Conservation (phyloP, 768 basidiomycete genomes). For the Termitomyces eurrhizus region DNA sequence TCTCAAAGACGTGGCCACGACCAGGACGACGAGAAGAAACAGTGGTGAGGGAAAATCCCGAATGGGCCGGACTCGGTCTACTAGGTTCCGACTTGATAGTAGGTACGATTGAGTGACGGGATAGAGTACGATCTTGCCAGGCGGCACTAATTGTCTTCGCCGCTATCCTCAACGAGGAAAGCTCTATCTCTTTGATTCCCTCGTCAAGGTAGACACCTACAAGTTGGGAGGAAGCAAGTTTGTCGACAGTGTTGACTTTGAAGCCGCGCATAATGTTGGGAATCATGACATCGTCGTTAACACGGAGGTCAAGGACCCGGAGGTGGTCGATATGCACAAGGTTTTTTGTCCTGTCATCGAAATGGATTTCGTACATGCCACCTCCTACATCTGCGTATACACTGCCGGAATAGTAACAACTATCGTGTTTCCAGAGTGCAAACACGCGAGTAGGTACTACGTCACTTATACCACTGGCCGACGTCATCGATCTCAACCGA, state of each 20-base stretch:
- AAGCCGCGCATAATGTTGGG: slow-evolving; percentile 26
- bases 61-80: slow-evolving; percentile 44
- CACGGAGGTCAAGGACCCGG: slow-evolving; percentile 44
- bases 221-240: slow-evolving; percentile 23
- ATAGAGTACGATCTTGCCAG: slow-evolving; percentile 54
- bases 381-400: slow-evolving; percentile 34
- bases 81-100: slow-evolving; percentile 30
- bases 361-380: slow-evolving; percentile 46
- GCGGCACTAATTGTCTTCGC: slow-evolving; percentile 42
- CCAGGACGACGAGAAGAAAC: slow-evolving; percentile 26
- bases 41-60: slow-evolving; percentile 39
- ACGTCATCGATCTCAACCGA: slow-evolving; percentile 34
- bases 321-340: slow-evolving; percentile 48
- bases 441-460: slow-evolving; percentile 55
- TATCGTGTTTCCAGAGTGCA: slow-evolving; percentile 61
- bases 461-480: slow-evolving; percentile 18
- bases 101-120: slow-evolving; percentile 38
- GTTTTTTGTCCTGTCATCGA: slow-evolving; percentile 58
- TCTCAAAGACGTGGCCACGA: slow-evolving; percentile 35
- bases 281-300: slow-evolving; percentile 55
- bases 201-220: slow-evolving; percentile 39
- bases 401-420: slow-evolving; percentile 58
- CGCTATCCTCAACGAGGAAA: slow-evolving; percentile 46
- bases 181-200: slow-evolving; percentile 28
- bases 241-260: slow-evolving; percentile 29